Evolutionary conservation across 163 green algal genomes (phyloP).

Genomic region (Scenedesmus sp.): DNA sequence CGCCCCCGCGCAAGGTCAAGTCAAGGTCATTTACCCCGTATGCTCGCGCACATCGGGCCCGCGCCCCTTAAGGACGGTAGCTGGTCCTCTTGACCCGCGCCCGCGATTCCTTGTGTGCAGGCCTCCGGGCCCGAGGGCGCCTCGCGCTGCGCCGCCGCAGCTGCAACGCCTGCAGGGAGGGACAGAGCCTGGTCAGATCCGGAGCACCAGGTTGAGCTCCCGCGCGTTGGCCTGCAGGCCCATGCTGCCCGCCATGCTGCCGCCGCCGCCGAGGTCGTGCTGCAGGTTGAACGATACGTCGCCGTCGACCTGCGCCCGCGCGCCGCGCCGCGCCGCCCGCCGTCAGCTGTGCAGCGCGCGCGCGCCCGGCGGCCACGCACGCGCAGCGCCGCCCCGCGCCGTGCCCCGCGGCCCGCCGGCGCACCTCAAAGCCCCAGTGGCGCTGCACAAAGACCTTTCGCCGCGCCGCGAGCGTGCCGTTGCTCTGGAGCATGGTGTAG

Average conservation of each 20-base stretch:
- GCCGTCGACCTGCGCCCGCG: conserved; percentile 21
- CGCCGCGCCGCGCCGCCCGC: no score
- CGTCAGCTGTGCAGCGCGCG: no score
- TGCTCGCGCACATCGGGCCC: no score
- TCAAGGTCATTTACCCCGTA: no score
- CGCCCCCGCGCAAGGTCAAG: no score
- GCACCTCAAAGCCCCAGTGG: conserved; percentile 36
- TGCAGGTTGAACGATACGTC: neutral
- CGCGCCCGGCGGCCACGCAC: no score
- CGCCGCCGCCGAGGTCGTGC: conserved; percentile 17
- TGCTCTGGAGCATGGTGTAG: conserved; percentile 14
- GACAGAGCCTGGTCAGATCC: neutral
- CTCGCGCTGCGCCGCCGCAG: neutral
- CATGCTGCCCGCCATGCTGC: conserved; percentile 44
- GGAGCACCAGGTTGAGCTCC: conserved; percentile 83
- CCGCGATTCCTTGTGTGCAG: neutral
- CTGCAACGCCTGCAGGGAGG: no score
- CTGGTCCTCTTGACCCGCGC: neutral
- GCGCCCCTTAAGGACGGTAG: no score
- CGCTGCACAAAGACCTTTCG: conserved; percentile 16
- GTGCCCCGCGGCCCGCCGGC: neutral
- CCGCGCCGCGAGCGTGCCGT: conserved; percentile 1
- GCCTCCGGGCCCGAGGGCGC: no score
- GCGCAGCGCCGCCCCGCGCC: no score
- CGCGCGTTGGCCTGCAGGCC: conserved; percentile 70